Conservation (phyloP, 139 green algal species). For the Zygnema cylindricum region DNA sequence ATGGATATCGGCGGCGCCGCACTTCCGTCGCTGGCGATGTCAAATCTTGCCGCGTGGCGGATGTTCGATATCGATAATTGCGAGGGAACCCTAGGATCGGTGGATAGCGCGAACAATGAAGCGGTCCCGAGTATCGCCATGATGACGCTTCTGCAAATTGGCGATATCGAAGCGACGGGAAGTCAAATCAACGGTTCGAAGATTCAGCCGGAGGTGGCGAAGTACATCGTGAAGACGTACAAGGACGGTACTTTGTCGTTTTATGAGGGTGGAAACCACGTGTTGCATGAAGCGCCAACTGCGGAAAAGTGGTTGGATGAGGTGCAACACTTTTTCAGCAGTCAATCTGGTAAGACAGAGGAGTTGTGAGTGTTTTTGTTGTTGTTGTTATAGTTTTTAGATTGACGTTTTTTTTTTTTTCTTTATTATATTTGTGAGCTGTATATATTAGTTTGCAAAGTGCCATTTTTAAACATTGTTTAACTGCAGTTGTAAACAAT, state of each 20-base stretch:
- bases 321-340: not conserved
- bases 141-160: not conserved
- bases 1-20: not conserved
- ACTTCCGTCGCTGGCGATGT: not conserved
- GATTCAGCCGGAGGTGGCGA: not conserved
- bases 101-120: not conserved
- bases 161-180: not conserved
- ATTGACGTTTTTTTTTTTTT: too few relatives aligned
- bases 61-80: not conserved
- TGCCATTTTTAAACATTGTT: too few relatives aligned
- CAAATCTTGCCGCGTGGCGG: not conserved
- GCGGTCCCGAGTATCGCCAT: not conserved
- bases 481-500: too few relatives aligned
- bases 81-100: not conserved
- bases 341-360: too few relatives aligned
- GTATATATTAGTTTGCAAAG: too few relatives aligned
- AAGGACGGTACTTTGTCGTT: not conserved
- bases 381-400: too few relatives aligned
- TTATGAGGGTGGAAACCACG: not conserved
- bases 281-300: not conserved
- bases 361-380: too few relatives aligned
- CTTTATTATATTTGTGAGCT: too few relatives aligned
- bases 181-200: not conserved
- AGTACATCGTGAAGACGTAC: not conserved
- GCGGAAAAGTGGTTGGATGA: not conserved